Evolutionary conservation across 768 basidiomycete genomes (phyloP).

Genomic region (Pholiota conissans): DNA sequence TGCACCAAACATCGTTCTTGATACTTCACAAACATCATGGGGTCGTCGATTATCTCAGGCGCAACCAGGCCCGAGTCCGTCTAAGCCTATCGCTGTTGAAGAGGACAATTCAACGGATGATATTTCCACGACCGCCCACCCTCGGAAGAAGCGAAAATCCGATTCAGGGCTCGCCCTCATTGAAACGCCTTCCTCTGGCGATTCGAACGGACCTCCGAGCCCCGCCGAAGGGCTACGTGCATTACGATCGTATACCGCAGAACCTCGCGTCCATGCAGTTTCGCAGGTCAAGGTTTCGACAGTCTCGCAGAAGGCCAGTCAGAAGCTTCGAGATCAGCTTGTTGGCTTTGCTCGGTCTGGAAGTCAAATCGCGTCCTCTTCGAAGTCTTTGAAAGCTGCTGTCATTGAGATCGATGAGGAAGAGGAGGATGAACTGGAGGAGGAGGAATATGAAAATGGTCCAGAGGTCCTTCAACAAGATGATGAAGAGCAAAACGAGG

Average conservation of each 20-base stretch:
- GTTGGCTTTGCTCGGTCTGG: slow-evolving; percentile 55
- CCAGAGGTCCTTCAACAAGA: slow-evolving; percentile 5
- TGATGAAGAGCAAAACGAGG: background rate
- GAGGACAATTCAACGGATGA: slow-evolving; percentile 2
- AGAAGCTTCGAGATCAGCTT: slow-evolving; percentile 43
- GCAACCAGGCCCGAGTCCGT: background rate
- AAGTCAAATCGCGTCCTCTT: slow-evolving; percentile 29
- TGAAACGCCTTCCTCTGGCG: background rate
- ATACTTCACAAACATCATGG: slow-evolving; percentile 24
- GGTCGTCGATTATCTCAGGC: slow-evolving; percentile 28
- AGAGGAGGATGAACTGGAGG: slow-evolving; percentile 23
- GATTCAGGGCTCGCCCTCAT: slow-evolving; percentile 2
- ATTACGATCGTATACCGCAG: background rate
- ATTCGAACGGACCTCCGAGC: background rate
- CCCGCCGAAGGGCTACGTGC: background rate
- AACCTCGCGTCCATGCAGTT: background rate
- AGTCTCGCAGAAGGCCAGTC: slow-evolving; percentile 5
- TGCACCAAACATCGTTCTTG: slow-evolving; percentile 4
- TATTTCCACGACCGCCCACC: slow-evolving; percentile 6
- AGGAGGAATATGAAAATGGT: slow-evolving; percentile 8
- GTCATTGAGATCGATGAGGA: slow-evolving; percentile 18
- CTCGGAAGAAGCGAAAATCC: slow-evolving; percentile 37
- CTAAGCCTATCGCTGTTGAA: background rate
- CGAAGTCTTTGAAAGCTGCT: slow-evolving; percentile 20
- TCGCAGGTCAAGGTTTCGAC: background rate